phyloP scores from a whole-genome alignment of 2,329 filamentous ascomycete species.

The Hymenoscyphus repandus region DNA sequence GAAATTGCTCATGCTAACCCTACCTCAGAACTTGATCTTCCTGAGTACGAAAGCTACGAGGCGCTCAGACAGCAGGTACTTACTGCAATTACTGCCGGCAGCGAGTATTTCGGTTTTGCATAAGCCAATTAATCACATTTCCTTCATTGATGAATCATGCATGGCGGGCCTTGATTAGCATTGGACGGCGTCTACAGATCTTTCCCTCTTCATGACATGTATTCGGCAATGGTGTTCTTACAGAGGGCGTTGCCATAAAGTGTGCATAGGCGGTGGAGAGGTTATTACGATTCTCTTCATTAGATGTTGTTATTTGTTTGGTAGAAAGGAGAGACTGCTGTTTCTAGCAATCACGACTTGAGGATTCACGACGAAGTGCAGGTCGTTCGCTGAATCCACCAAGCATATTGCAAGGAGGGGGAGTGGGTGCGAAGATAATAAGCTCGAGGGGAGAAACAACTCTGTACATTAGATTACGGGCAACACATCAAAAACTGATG shows the following conservation, averaged over 20 bases:
- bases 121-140: conserved; percentile 40
- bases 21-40: conserved; percentile 81
- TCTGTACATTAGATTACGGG: conserved; percentile 18
- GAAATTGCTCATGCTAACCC: conserved; percentile 19
- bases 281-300: conserved; percentile 1
- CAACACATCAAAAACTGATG: conserved; percentile 14
- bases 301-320: conserved; percentile 11
- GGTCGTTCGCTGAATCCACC: conserved; percentile 26
- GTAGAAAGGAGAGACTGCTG: neutral
- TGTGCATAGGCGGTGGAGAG: conserved; percentile 10
- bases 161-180: conserved; percentile 31
- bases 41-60: conserved; percentile 97
- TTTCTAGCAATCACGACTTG: neutral
- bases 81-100: conserved; percentile 95
- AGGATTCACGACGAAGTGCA: conserved; percentile 32
- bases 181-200: conserved; percentile 26
- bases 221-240: conserved; percentile 16
- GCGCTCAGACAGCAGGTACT: conserved; percentile 79
- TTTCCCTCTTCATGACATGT: conserved; percentile 17
- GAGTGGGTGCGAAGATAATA: neutral
- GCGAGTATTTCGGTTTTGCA: conserved; percentile 96
- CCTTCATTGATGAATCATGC: conserved; percentile 25
- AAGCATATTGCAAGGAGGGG: neutral
- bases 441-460: neutral
- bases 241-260: conserved; percentile 1